Conservation (phyloP, 176 grass and related monocot species). For the Paspalum vaginatum region DNA sequence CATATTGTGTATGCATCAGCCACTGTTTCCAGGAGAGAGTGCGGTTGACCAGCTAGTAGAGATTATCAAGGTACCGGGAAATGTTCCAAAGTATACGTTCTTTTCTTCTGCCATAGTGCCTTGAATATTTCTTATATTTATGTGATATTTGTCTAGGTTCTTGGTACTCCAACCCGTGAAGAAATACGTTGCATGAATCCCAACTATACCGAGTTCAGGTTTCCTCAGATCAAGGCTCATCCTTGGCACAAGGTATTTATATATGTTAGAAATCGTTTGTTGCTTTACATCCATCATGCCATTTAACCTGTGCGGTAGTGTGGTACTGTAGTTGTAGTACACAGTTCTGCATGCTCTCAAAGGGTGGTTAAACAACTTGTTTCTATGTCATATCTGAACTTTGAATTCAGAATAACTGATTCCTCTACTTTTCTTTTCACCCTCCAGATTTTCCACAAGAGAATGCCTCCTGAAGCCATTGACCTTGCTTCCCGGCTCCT, state of each 20-base stretch:
- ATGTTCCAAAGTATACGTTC: background rate
- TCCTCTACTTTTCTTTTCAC: background rate
- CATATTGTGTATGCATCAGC: constrained; percentile 56
- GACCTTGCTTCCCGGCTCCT: constrained; percentile 91
- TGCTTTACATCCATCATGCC: constrained; percentile 14
- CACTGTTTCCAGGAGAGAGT: constrained; percentile 87
- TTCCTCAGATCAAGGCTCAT: constrained; percentile 98
- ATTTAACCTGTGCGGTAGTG: constrained; percentile 2
- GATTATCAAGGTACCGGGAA: constrained; percentile 80
- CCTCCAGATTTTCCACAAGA: constrained; percentile 84
- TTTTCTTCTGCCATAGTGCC: background rate
- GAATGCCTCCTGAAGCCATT: constrained; percentile 91
- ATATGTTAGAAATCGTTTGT: constrained; percentile 13
- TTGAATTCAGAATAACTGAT: background rate
- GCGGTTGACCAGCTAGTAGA: constrained; percentile 86
- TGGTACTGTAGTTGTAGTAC: background rate
- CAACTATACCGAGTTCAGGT: constrained; percentile 92
- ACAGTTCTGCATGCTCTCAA: background rate
- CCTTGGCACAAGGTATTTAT: constrained; percentile 92
- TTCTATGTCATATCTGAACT: constrained; percentile 6
- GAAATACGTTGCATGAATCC: constrained; percentile 98
- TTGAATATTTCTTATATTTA: background rate
- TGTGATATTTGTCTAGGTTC: constrained; percentile 58
- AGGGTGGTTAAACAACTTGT: background rate
- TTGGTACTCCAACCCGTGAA: constrained; percentile 95